Evolutionary conservation across 768 basidiomycete species (phyloP), one percentile per base, ranked within the genome.

Genomic region (Hydnomerulius pinastri): DNA sequence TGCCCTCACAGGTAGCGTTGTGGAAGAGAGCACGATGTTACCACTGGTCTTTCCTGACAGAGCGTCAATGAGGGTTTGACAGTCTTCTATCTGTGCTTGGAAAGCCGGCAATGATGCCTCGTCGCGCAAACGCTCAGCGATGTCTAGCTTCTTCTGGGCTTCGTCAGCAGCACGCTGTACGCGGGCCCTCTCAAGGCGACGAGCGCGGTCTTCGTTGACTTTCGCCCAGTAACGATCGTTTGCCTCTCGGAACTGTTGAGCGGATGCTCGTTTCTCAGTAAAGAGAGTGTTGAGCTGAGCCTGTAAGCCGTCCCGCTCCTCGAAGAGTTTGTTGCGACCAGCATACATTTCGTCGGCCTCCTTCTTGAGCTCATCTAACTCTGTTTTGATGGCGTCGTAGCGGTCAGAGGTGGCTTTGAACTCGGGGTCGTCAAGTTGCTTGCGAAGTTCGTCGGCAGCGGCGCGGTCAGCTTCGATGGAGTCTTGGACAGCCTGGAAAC

Each of bases 11-110:
- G 68, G 54, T 27, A 68, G 48, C 33, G 77, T 67, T 25, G 70
- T 64, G n/a, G 76, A 71, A 50, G 79, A 74, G 55, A 74, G 67
- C 11, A 72, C 68, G 28, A 71, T 70, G 32, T 72, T 71, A 12
- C 74, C 78, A 33, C 72, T 72, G 37, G 72, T 70, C 69, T 86
- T 89, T 20, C 87, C 87, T 15, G 80, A 84, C 71, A 97, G 84
- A 64, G 77, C 84, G 68, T 93, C 88, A 64, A 96, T 86, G 57
- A 97, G 82, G 4, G 89, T 96, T 64, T 91, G 87, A 73, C 94
- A 98, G 67, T 98, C 97, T 74, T 98, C 92, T 61, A 99, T 93
- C 67, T 98, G 84, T 46, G 84, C 78, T 62, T 92, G 90, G 78
- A 82, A 98, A 0, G 97, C 97, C 23, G 97, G 95, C 20, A 78